These are phyloP conservation scores for Hapsidospora chrysogenum DNA, from an alignment of 495 filamentous ascomycete species.

Conservation along the genomic window DNA sequence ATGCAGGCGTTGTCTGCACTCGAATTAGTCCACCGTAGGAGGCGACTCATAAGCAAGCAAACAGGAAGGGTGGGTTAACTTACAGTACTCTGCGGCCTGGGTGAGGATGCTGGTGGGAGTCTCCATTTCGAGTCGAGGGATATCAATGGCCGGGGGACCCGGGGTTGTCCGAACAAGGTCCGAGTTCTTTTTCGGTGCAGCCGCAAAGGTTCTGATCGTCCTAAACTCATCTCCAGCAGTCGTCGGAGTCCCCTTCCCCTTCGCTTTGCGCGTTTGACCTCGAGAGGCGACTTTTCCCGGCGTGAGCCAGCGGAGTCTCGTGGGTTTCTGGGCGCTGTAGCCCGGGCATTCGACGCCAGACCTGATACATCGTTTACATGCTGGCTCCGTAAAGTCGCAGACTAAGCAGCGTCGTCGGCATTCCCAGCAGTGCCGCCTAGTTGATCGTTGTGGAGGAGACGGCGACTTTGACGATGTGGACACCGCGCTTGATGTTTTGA, in stretches of 20 bases:
- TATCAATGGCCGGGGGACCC: no score
- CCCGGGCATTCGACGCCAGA: conserved; percentile 12
- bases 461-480: no score
- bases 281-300: conserved; percentile 14
- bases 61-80: no score
- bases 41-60: no score
- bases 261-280: conserved; percentile 2
- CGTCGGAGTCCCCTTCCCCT: no score
- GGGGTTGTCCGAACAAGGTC: no score
- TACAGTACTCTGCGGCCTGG: conserved; percentile 6
- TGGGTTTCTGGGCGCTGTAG: conserved; percentile 11
- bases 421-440: conserved; percentile 17
- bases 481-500: no score
- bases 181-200: no score
- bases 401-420: conserved; percentile 14
- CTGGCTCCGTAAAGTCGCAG: conserved; percentile 11
- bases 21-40: no score
- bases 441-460: no score
- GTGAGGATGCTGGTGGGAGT: conserved; percentile 1
- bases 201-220: no score
- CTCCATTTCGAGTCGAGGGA: conserved; percentile 1
- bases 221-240: no score
- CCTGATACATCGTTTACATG: conserved; percentile 11
- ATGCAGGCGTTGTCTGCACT: conserved; percentile 17
- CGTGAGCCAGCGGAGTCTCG: conserved; percentile 11